Evolutionary conservation across 305 asterid species (phyloP), one percentile per base, ranked within the genome.

Genomic region (Euphrasia arctica): DNA sequence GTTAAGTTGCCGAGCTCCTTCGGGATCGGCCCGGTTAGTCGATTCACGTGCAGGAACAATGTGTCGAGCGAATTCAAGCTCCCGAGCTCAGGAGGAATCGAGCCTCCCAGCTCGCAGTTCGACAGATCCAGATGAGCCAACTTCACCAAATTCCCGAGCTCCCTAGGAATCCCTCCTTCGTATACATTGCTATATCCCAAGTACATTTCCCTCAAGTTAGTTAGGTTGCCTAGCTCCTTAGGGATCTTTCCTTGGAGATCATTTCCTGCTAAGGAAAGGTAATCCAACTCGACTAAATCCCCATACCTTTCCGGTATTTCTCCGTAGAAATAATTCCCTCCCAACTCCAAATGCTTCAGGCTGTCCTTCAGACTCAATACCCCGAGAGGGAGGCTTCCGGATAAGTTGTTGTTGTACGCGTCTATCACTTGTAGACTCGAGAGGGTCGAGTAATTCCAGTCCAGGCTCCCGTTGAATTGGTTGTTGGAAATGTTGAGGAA

Each of bases 241-340:
- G 99, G 99, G 70, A 93, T 86, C 48, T 39, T 74, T 11, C 99
- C 99, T 28, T 72, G 73, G 13, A 93, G 83, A 65, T 83, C 89
- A 65, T 93, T 93, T 60, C 99, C 99, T 1, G 95, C 78, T 64
- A 93, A 70, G 47, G 94, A 83, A 62, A 93, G 77, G 77, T 82
- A 90, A 77, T 90, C 96, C 66, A 93, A 66, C 13, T 70, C 80
- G 13, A 57, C 7, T 74, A 93, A 67, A 27, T 66, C 48, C 2
- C 97, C 97, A 63, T 86, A 93, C 22, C 81, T 80, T 42, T 7
- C 55, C 0, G 95, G 97, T 52, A 93, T 90, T 62, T 58, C 49
- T 1, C 99, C 99, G 0, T 72, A 68, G 65, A 93, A 90, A 64
- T 68, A 93, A 78, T 88, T 93, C 1, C 99, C 99, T 57, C 97